Conservation (phyloP, 495 filamentous ascomycete genomes). For the Aspergillus leporis region DNA sequence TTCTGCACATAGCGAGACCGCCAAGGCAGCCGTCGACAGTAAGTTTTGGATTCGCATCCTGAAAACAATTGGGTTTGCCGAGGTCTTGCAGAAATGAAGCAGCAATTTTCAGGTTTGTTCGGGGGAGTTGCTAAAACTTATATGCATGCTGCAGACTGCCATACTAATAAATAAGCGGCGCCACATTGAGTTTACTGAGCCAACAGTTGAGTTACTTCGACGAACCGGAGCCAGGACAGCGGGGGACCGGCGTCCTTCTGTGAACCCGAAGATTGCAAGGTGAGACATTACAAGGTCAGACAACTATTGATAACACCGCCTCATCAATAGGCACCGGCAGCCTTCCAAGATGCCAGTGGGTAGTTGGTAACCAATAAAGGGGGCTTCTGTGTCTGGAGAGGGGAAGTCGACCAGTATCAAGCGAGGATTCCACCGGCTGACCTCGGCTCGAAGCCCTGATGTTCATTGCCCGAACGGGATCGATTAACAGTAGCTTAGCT, state of each 20-base stretch:
- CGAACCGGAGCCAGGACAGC: no score
- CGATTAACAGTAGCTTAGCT: not conserved
- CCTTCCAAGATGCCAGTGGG: not conserved
- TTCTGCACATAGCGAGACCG: constrained; percentile 30
- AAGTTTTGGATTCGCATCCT: constrained; percentile 35
- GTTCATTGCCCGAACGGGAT: not conserved
- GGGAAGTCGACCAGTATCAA: not conserved
- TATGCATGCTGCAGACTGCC: not conserved
- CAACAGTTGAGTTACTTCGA: no score
- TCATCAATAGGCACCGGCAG: not conserved
- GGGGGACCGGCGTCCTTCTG: no score
- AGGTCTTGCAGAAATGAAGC: not conserved
- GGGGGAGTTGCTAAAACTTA: not conserved
- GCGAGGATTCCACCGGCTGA: not conserved
- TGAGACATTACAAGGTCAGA: no score
- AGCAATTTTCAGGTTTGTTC: not conserved
- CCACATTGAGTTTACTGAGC: no score
- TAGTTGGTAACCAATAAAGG: constrained; percentile 1
- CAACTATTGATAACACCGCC: not conserved
- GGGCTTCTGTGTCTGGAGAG: not conserved
- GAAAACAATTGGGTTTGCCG: not conserved
- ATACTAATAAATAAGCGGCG: no score
- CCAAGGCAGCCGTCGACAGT: constrained; percentile 29
- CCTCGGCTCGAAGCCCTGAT: not conserved
- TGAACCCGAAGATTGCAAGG: no score